Percentiles rank a stretch among this genome's conserved stretches.
These are phyloP conservation scores for Silene uniflora DNA, from an alignment of 148 eudicot species.

Conservation along the genomic window DNA sequence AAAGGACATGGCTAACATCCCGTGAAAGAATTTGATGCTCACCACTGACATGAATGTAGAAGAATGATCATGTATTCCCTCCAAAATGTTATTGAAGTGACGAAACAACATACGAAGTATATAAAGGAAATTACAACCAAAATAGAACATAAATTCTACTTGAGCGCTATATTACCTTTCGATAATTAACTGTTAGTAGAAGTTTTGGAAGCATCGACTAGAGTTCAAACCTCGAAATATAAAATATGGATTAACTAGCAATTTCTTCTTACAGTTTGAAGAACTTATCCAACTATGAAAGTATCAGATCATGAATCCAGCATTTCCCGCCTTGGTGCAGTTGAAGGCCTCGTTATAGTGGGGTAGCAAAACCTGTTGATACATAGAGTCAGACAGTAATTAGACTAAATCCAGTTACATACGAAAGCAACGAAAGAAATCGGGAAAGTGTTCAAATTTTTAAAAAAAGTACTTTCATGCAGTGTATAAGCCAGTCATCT, in stretches of 20 bases:
- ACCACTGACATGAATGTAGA: background rate
- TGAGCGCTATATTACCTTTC: background rate
- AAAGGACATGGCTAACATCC: background rate
- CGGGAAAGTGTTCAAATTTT: too few species aligned
- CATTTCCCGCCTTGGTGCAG: background rate
- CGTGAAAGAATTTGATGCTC: background rate
- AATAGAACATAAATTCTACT: background rate
- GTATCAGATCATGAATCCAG: conserved; percentile 2
- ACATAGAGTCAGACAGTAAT: conserved; percentile 3
- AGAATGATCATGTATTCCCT: background rate
- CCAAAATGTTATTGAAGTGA: background rate
- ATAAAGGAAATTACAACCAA: background rate
- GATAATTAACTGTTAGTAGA: conserved; percentile 12
- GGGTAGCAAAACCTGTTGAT: conserved; percentile 56
- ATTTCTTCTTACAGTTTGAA: conserved; percentile 14
- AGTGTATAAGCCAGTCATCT: too few species aligned
- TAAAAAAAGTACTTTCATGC: too few species aligned
- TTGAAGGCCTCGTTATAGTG: conserved; percentile 49
- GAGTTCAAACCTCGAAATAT: conserved; percentile 16
- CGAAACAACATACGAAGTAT: too few species aligned
- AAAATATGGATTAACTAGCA: background rate
- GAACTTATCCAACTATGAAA: conserved; percentile 16
- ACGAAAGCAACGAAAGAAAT: background rate
- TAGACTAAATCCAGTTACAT: background rate
- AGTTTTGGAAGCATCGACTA: conserved; percentile 6